phyloP scores from a whole-genome alignment of 176 grass and related monocot species.

The Stipa capillata region DNA sequence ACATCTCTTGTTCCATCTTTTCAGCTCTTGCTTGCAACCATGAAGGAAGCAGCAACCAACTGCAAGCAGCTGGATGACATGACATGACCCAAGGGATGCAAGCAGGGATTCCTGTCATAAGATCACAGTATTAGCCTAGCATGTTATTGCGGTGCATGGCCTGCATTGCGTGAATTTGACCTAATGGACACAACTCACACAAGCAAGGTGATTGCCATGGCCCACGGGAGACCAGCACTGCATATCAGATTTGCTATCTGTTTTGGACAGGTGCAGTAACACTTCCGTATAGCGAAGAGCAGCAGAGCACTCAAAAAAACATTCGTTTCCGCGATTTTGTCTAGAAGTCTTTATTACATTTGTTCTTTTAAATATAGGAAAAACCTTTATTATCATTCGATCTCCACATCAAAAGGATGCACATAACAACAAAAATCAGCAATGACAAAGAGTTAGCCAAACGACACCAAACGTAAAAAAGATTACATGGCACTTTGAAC shows the following conservation, averaged over 20 bases:
- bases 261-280: not conserved
- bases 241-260: not conserved
- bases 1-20: not conserved
- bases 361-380: too few species aligned
- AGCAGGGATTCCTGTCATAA: not conserved
- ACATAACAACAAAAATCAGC: too few species aligned
- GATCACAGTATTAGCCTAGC: not conserved
- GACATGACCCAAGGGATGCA: not conserved
- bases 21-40: not conserved
- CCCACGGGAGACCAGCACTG: too few species aligned
- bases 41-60: not conserved
- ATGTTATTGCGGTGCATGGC: not conserved
- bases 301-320: too few species aligned
- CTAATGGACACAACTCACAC: not conserved
- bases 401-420: too few species aligned
- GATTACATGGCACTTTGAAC: too few species aligned
- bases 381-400: too few species aligned
- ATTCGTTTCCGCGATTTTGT: too few species aligned
- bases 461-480: too few species aligned
- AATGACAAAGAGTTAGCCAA: too few species aligned
- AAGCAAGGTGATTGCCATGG: too few species aligned
- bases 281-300: not conserved
- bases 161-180: not conserved
- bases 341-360: too few species aligned
- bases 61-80: not conserved